Evolutionary conservation across 352 stramenopile genomes (phyloP).

Genomic region (Phytophthora macrochlamydospora): DNA sequence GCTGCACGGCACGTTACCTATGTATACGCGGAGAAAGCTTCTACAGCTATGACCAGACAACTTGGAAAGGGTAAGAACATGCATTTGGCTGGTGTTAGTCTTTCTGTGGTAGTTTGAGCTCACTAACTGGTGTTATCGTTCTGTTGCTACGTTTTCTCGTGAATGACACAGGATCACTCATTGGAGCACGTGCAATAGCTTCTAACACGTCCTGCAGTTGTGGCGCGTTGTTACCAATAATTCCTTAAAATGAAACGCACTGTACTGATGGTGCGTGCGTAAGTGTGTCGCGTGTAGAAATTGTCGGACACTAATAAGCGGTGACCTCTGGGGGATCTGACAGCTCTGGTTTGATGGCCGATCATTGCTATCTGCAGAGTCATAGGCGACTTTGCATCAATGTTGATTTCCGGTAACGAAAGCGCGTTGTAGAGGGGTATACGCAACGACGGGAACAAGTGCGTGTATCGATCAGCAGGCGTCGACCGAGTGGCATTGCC

Average conservation of each 20-base stretch:
- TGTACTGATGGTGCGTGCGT: neutral
- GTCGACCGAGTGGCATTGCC: neutral
- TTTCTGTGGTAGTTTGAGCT: neutral
- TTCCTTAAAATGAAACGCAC: no score
- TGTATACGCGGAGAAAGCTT: neutral
- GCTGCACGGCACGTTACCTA: neutral
- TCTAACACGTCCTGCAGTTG: no score
- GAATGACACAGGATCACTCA: no score
- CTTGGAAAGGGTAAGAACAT: slow-evolving; percentile 1
- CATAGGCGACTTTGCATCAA: neutral
- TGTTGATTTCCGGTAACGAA: neutral
- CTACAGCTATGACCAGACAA: neutral
- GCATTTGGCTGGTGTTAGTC: neutral
- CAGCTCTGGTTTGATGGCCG: neutral
- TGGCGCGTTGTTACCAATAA: no score
- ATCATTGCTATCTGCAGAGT: neutral
- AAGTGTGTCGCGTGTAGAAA: neutral
- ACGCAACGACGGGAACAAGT: neutral
- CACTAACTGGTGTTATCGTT: no score
- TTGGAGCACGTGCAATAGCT: no score
- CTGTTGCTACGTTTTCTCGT: no score
- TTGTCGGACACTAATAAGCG: neutral
- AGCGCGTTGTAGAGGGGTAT: neutral
- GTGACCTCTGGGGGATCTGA: neutral
- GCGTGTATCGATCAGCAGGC: neutral